Conservation (phyloP, 1,284 basidiomycete genomes). For the Marasmius tenuissimus region DNA sequence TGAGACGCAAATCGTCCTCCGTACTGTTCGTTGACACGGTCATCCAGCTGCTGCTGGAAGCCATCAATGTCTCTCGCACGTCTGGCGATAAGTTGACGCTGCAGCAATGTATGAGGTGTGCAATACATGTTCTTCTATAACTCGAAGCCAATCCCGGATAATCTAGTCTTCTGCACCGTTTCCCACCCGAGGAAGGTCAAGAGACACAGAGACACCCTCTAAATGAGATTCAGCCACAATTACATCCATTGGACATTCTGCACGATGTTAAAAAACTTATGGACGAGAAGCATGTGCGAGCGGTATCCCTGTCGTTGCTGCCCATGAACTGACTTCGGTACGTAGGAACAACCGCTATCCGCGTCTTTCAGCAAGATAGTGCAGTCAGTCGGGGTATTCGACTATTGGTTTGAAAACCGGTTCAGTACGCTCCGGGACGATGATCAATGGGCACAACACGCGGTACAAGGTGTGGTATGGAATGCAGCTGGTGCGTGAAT, state of each 20-base stretch:
- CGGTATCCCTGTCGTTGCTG: not conserved
- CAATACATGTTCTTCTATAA: slow-evolving; percentile 11
- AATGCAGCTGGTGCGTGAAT: slow-evolving; percentile 54
- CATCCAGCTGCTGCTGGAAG: slow-evolving; percentile 66
- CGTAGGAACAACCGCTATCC: slow-evolving; percentile 71
- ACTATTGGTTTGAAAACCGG: slow-evolving; percentile 65
- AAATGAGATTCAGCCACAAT: slow-evolving; percentile 74
- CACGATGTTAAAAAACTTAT: slow-evolving; percentile 69
- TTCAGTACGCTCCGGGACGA: slow-evolving; percentile 46
- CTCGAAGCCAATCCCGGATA: slow-evolving; percentile 10
- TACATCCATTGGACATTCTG: slow-evolving; percentile 74
- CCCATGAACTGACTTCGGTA: not conserved
- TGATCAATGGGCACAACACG: slow-evolving; percentile 71
- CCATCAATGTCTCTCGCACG: slow-evolving; percentile 71
- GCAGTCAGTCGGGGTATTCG: slow-evolving; percentile 67
- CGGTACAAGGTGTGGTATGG: slow-evolving; percentile 74
- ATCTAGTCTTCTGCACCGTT: slow-evolving; percentile 64
- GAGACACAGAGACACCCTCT: slow-evolving; percentile 48
- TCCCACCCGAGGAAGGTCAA: slow-evolving; percentile 44
- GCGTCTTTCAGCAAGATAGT: slow-evolving; percentile 67
- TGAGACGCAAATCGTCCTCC: not conserved
- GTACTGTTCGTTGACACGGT: slow-evolving; percentile 5
- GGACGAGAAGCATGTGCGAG: slow-evolving; percentile 50
- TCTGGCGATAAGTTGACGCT: slow-evolving; percentile 67
- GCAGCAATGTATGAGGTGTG: slow-evolving; percentile 76